Percentiles rank a stretch among this genome's conserved stretches.
These are phyloP conservation scores for Microascus cirrosus DNA, from an alignment of 2,329 filamentous ascomycete genomes.

Conservation along the genomic window DNA sequence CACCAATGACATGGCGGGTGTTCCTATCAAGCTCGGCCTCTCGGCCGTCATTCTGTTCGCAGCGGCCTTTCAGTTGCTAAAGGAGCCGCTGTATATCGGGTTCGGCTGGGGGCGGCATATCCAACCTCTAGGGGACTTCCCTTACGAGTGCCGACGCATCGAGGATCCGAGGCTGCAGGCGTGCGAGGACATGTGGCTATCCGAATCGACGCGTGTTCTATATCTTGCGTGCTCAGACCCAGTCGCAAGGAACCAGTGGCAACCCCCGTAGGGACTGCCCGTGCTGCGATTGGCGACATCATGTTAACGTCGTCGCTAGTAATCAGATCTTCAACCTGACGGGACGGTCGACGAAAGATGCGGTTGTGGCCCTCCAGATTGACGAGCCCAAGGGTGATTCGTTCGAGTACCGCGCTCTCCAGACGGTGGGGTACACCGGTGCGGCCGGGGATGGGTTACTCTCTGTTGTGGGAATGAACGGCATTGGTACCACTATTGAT, in stretches of 20 bases:
- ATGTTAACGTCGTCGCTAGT: background rate
- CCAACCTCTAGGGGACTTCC: conserved; percentile 16
- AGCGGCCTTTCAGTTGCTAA: conserved; percentile 9
- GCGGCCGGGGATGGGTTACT: conserved; percentile 18
- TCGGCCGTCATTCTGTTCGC: conserved; percentile 9
- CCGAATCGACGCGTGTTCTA: conserved; percentile 15
- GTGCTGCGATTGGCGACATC: background rate
- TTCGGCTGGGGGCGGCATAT: conserved; percentile 12
- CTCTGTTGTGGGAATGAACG: conserved; percentile 17
- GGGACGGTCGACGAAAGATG: conserved; percentile 17
- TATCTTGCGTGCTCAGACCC: conserved; percentile 18
- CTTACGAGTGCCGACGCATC: conserved; percentile 17
- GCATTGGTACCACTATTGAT: conserved; percentile 10
- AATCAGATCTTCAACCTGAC: conserved; percentile 13
- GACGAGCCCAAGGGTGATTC: conserved; percentile 13
- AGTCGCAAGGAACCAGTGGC: conserved; percentile 10
- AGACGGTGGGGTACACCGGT: conserved; percentile 16
- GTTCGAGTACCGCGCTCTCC: conserved; percentile 13
- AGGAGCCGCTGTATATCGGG: conserved; percentile 10
- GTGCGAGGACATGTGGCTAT: conserved; percentile 21
- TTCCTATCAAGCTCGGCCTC: background rate
- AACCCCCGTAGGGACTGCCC: conserved; percentile 12
- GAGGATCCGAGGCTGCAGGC: conserved; percentile 12
- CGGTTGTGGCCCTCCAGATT: conserved; percentile 19
- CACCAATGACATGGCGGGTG: background rate